A percentile compares a stretch with the other conserved stretches of the same genome.
Conservation (phyloP, 441 rosid genomes). For the Populus hybrid region DNA sequence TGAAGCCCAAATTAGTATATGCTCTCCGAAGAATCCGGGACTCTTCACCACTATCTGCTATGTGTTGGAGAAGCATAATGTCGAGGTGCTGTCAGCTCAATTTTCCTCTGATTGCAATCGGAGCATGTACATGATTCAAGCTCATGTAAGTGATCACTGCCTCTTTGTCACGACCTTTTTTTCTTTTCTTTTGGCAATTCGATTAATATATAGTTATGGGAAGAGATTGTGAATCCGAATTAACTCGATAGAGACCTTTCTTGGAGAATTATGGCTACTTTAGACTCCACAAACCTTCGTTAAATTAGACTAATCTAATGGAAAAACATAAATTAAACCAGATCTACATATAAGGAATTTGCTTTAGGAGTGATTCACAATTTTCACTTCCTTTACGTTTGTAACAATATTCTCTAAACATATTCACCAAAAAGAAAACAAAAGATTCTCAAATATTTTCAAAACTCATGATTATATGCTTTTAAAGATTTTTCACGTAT, state of each 20-base stretch:
- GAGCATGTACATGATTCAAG: conserved; percentile 65
- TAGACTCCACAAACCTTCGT: background rate
- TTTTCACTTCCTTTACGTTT: background rate
- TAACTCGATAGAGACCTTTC: background rate
- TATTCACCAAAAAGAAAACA: background rate
- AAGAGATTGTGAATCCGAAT: background rate
- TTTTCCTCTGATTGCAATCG: conserved; percentile 41
- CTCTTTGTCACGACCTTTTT: background rate
- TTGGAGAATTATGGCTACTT: background rate
- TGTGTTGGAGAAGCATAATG: conserved; percentile 59
- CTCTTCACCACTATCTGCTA: conserved; percentile 51
- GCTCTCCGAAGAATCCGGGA: conserved; percentile 46
- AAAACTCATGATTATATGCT: background rate
- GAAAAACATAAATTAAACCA: too few relatives aligned
- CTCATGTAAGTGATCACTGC: conserved; percentile 38
- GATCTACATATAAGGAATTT: too few relatives aligned
- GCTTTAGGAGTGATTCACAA: too few relatives aligned
- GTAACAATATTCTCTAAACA: too few relatives aligned
- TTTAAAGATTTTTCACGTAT: background rate
- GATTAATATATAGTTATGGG: background rate
- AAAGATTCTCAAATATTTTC: background rate
- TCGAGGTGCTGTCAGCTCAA: conserved; percentile 60
- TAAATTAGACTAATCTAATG: too few relatives aligned
- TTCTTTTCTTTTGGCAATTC: background rate
- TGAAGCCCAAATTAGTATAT: conserved; percentile 58